Conservation (phyloP, 257 asterid species). For the Salvia hispanica region DNA sequence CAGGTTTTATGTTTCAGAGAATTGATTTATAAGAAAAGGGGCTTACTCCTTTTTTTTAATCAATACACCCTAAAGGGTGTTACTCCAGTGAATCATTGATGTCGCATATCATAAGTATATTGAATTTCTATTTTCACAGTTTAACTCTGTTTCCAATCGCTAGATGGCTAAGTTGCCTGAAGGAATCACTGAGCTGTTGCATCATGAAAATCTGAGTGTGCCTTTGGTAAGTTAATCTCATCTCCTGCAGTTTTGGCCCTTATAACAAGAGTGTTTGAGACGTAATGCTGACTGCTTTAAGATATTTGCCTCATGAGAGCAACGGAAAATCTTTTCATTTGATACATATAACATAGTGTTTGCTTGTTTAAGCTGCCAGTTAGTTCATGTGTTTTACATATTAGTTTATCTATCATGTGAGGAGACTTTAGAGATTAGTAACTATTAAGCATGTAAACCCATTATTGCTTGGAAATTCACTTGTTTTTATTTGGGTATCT, state of each 20-base stretch:
- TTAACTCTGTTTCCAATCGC: constrained; percentile 27
- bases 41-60: no score
- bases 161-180: constrained; percentile 93
- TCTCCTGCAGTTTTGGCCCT: neutral
- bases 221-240: constrained; percentile 66
- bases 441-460: neutral
- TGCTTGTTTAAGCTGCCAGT: no score
- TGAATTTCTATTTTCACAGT: neutral
- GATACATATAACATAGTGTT: no score
- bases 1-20: no score
- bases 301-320: neutral
- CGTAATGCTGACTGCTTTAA: neutral
- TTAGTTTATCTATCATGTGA: no score
- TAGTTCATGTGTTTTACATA: no score
- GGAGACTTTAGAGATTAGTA: no score
- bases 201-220: constrained; percentile 60
- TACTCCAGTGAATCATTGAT: no score
- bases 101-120: neutral
- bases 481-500: neutral
- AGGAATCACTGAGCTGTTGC: constrained; percentile 83
- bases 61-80: no score
- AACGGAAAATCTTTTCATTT: neutral
- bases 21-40: no score
- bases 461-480: neutral
- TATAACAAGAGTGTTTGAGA: neutral